Evolutionary conservation across 2,329 filamentous ascomycete genomes (phyloP), one percentile per base, ranked within the genome.

Genomic region (Aquanectria penicillioides): DNA sequence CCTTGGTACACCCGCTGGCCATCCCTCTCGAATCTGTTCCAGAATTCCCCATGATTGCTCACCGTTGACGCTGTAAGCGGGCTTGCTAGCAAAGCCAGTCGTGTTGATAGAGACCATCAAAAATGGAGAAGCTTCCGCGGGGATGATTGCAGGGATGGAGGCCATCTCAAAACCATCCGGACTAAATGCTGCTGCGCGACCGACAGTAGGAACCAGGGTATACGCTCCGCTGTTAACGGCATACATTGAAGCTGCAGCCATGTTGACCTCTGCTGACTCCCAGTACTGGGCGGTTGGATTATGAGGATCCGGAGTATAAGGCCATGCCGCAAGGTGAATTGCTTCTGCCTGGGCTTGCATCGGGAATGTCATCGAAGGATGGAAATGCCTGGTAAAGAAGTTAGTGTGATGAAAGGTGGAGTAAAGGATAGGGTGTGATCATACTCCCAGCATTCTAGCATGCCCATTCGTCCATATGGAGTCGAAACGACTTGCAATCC

Each of bases 271-370:
- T 17, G 50, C 50, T 2, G 50, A 13, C 17, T 46, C 50, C 29
- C 29, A 53, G 15, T 20, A 44, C 18, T 22, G 4, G 12, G 50
- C 50, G 20, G 20, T 29, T 12, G 37, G 29, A 9, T 53, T 31
- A 12, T 44, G 36, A 5, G 22, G 23, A 20, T 53, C 50, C 4
- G 50, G 50, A 1, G 31, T 53, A 11, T 53, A 53, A 6, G 50
- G 50, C 50, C 50, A 53, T 2, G 38, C 15, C 7, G 50, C 50
- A 22, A 53, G 44, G 38, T 53, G 50, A 8, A 53, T 53, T 4
- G 50, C 50, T 8, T 53, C 50, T n/a, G 29, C 50, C 10, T 53
- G 50, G 11, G 50, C 50, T 43, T 53, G 50, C 50, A 53, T 53
- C 3, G 50, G 50, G 12, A 44, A 53, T 20, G 50, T 53, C 50